Conservation (phyloP, 2,329 filamentous ascomycete species). For the Pestalotiopsis sp. region DNA sequence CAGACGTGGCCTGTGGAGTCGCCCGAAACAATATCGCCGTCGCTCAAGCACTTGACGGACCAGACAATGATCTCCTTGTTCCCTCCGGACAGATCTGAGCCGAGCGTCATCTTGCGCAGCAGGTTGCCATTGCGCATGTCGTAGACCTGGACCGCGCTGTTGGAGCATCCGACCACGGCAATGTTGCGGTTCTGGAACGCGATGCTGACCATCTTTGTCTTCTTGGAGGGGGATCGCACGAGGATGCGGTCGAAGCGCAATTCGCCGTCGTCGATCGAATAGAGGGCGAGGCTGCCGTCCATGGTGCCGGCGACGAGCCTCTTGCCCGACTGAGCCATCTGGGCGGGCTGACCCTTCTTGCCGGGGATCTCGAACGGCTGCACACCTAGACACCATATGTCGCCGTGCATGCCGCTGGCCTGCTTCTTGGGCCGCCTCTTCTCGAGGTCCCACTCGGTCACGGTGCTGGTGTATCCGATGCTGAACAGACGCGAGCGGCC, state of each 20-base stretch:
- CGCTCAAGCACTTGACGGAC: conserved; percentile 85
- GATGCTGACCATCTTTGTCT: conserved; percentile 86
- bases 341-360: conserved; percentile 6
- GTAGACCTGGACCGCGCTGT: conserved; percentile 88
- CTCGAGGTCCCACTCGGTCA: conserved; percentile 94
- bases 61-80: conserved; percentile 88
- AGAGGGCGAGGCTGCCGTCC: conserved; percentile 84
- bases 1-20: conserved; percentile 93
- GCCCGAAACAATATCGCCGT: conserved; percentile 89
- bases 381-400: conserved; percentile 94
- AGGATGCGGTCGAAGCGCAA: conserved; percentile 79
- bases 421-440: conserved; percentile 77
- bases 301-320: conserved; percentile 83
- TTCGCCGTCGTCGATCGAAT: conserved; percentile 84
- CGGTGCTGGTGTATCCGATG: conserved; percentile 87
- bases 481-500: conserved; percentile 90
- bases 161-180: conserved; percentile 90
- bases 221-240: conserved; percentile 77
- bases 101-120: conserved; percentile 82
- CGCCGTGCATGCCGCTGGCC: conserved; percentile 89
- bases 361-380: conserved; percentile 59
- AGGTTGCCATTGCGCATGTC: conserved; percentile 79
- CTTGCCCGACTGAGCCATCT: conserved; percentile 37
- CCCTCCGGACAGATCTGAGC: conserved; percentile 74
- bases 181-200: conserved; percentile 84